These are phyloP conservation scores for Naganishia onofrii DNA, from an alignment of 768 basidiomycete species.

Conservation along the genomic window DNA sequence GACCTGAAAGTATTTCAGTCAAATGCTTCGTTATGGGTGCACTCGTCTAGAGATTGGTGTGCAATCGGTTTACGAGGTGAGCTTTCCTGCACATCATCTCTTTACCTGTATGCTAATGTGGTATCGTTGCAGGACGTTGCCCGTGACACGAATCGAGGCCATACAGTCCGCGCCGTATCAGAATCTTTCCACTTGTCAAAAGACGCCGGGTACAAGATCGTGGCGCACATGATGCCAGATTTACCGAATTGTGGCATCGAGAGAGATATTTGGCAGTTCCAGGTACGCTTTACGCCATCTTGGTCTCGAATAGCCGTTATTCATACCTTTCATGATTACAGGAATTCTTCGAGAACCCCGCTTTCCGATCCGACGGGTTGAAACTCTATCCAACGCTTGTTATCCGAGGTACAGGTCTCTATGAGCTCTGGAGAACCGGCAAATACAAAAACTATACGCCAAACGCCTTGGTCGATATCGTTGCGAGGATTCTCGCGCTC, in stretches of 20 bases:
- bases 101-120: neutral
- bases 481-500: conserved; percentile 89
- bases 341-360: conserved; percentile 98
- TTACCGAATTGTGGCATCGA: conserved; percentile 96
- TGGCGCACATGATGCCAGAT: conserved; percentile 99
- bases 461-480: conserved; percentile 96
- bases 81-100: neutral
- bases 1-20: conserved; percentile 58
- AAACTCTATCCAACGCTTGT: conserved; percentile 99
- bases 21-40: conserved; percentile 99
- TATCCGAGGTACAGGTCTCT: conserved; percentile 80
- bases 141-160: conserved; percentile 95
- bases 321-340: conserved; percentile 24
- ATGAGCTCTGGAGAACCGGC: conserved; percentile 95
- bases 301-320: neutral
- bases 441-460: conserved; percentile 98
- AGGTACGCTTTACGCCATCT: conserved; percentile 54
- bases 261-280: conserved; percentile 93
- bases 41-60: conserved; percentile 98
- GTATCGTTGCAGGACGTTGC: conserved; percentile 68
- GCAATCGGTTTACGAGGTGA: conserved; percentile 86
- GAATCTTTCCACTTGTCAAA: conserved; percentile 97
- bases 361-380: conserved; percentile 91
- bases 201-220: conserved; percentile 99
- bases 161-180: conserved; percentile 93